A percentile compares a stretch with the other conserved stretches of the same genome.
Evolutionary conservation across 495 filamentous ascomycete genomes (phyloP).

Genomic region (Penicillium diatomitis): DNA sequence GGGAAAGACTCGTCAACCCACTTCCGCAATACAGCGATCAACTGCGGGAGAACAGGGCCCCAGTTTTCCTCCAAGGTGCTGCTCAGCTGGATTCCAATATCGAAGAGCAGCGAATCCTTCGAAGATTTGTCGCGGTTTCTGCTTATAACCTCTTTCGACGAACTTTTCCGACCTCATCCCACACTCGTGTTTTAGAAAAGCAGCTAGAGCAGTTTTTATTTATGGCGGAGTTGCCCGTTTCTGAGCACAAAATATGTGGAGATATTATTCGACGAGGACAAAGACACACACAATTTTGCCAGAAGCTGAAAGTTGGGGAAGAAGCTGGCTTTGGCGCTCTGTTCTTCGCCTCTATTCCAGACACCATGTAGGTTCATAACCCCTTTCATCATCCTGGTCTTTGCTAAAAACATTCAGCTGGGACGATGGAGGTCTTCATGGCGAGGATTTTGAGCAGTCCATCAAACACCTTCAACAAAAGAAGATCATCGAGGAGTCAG

Average conservation of each 20-base stretch:
- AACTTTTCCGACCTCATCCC: not conserved
- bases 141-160: not conserved
- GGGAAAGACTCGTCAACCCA: not conserved
- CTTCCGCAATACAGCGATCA: not conserved
- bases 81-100: not conserved
- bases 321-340: not conserved
- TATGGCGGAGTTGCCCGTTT: not conserved
- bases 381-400: no score
- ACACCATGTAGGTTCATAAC: not conserved
- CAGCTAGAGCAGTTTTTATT: not conserved
- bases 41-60: not conserved
- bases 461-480: not conserved
- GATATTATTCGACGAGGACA: not conserved
- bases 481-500: not conserved
- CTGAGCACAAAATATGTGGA: no score
- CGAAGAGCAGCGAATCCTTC: not conserved
- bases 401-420: not conserved
- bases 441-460: not conserved
- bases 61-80: not conserved
- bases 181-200: not conserved
- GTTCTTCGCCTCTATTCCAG: not conserved
- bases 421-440: not conserved
- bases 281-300: not conserved
- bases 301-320: not conserved
- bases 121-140: not conserved